phyloP scores from a whole-genome alignment of 2,329 filamentous ascomycete species.

The Cladosporium velox region DNA sequence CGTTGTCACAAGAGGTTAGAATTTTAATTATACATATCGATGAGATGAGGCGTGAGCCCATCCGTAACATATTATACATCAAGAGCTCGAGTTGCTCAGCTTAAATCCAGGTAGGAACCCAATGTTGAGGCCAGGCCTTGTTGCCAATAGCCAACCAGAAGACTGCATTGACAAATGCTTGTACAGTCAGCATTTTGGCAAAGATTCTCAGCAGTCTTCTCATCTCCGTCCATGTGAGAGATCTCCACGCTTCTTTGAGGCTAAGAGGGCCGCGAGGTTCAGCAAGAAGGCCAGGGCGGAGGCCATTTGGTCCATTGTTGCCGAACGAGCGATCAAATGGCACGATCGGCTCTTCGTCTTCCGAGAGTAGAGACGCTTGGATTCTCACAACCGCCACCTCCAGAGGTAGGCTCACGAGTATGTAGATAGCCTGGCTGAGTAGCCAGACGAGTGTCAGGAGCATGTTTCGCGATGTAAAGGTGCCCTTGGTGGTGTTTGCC shows the following conservation, averaged over 20 bases:
- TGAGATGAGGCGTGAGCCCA: not conserved
- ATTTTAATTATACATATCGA: not conserved
- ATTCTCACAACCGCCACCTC: slow-evolving; percentile 6
- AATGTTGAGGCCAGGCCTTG: not conserved
- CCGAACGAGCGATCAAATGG: slow-evolving; percentile 23
- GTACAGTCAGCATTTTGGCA: not conserved
- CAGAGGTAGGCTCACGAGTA: slow-evolving; percentile 2
- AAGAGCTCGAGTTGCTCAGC: not conserved
- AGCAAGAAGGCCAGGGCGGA: slow-evolving; percentile 4
- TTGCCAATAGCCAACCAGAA: not conserved
- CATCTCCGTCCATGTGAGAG: slow-evolving; percentile 9
- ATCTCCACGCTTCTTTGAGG: slow-evolving; percentile 6
- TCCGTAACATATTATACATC: not conserved
- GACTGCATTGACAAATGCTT: not conserved
- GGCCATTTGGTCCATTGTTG: not conserved
- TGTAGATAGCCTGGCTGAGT: not conserved
- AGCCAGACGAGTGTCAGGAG: not conserved
- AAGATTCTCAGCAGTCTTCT: not conserved
- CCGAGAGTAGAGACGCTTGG: slow-evolving; percentile 20
- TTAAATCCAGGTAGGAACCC: not conserved
- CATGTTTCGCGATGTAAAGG: not conserved
- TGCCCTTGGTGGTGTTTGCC: not conserved
- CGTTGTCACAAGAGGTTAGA: not conserved
- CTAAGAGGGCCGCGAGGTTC: slow-evolving; percentile 1
- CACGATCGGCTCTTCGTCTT: slow-evolving; percentile 22